Conservation (phyloP, 768 basidiomycete genomes). For the Guyanaporus albipodus region DNA sequence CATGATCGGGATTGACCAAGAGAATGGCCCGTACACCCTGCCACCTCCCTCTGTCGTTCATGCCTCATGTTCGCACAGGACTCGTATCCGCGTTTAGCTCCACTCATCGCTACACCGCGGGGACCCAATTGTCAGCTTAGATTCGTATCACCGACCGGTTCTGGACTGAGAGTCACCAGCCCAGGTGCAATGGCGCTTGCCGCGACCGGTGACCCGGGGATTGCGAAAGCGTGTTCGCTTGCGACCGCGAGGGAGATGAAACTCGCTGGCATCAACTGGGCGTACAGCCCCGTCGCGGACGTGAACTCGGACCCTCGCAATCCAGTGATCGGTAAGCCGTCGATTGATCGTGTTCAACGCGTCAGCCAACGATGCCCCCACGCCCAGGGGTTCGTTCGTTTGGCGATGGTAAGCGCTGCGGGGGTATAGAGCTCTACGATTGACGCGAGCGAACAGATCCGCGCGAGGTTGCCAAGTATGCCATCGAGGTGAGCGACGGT, state of each 20-base stretch:
- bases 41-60: not conserved
- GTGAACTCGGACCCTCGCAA: conserved; percentile 68
- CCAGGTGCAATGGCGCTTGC: conserved; percentile 74
- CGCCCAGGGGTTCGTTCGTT: conserved; percentile 61
- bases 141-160: not conserved
- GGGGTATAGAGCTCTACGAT: not conserved
- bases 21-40: conserved; percentile 49
- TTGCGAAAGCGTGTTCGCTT: conserved; percentile 44
- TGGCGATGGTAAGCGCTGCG: conserved; percentile 48
- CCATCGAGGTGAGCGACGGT: conserved; percentile 44
- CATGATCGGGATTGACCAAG: conserved; percentile 70
- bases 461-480: conserved; percentile 45
- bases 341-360: not conserved
- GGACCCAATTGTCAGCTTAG: conserved; percentile 61
- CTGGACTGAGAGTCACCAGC: conserved; percentile 31
- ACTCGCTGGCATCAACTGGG: conserved; percentile 67
- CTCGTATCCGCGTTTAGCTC: conserved; percentile 67
- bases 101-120: conserved; percentile 37
- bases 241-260: conserved; percentile 56
- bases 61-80: conserved; percentile 34
- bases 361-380: not conserved
- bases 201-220: conserved; percentile 44
- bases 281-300: conserved; percentile 66
- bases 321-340: conserved; percentile 60
- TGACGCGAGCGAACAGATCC: conserved; percentile 41